A percentile compares a stretch with the other conserved stretches of the same genome.
Evolutionary conservation across 768 basidiomycete genomes (phyloP).

Genomic region (Boletus reticuloceps): DNA sequence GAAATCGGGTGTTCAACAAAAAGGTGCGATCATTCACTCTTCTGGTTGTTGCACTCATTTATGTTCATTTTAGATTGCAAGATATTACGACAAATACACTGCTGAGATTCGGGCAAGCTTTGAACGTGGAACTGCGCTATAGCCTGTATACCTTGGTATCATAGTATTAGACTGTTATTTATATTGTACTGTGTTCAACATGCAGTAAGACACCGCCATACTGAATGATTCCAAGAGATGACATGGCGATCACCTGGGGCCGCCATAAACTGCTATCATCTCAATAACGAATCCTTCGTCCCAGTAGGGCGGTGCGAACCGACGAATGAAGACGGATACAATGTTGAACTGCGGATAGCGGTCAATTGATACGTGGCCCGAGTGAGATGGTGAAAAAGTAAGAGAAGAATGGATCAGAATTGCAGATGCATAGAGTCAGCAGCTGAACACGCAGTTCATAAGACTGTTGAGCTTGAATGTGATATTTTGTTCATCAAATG

Average conservation of each 20-base stretch:
- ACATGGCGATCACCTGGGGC: no score
- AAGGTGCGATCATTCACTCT: constrained; percentile 51
- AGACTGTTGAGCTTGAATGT: constrained; percentile 53
- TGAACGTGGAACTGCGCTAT: constrained; percentile 94
- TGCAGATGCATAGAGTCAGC: constrained; percentile 43
- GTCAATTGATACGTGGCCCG: background rate
- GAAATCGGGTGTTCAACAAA: constrained; percentile 97
- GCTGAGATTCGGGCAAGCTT: constrained; percentile 95
- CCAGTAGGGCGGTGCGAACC: background rate
- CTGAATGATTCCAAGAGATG: background rate
- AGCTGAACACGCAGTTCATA: constrained; percentile 38
- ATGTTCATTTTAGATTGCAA: constrained; percentile 60
- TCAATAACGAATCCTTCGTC: no score
- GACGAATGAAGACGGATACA: no score
- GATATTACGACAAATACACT: constrained; percentile 97
- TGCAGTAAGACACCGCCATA: no score
- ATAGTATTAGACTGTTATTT: background rate
- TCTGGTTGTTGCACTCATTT: background rate
- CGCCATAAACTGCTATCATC: no score
- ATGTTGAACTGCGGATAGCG: background rate
- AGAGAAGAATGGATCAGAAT: constrained; percentile 35
- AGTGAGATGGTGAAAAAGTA: background rate
- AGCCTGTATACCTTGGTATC: constrained; percentile 20
- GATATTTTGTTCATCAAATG: constrained; percentile 38
- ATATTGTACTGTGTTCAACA: constrained; percentile 2